Conservation (phyloP, 1,139 yeast species). For the Candida albicans region DNA sequence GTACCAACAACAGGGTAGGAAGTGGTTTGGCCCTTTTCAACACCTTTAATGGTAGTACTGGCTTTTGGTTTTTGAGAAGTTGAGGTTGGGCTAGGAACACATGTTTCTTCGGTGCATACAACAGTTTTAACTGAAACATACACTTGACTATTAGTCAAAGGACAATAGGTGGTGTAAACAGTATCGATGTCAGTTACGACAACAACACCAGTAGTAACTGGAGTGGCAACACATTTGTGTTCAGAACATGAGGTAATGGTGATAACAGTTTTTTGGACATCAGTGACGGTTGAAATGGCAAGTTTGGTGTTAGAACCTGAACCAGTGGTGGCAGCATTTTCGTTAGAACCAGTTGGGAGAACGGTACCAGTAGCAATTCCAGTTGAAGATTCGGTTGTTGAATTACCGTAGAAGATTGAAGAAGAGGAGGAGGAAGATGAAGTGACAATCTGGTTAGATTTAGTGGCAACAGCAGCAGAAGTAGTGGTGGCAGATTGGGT, state of each 20-base stretch:
- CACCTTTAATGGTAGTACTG: constrained; percentile 3
- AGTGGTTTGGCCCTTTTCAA: background rate
- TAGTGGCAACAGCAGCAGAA: constrained; percentile 9
- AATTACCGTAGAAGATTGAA: constrained; percentile 12
- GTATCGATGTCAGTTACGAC: constrained; percentile 27
- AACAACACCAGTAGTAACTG: constrained; percentile 38
- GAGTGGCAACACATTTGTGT: constrained; percentile 30
- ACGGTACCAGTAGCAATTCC: constrained; percentile 4
- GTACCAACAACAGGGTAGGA: constrained; percentile 5
- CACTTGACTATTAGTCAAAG: constrained; percentile 19
- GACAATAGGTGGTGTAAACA: constrained; percentile 36
- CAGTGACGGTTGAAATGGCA: constrained; percentile 35
- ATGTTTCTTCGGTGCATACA: background rate
- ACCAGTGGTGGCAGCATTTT: too few species aligned
- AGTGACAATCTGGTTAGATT: constrained; percentile 1
- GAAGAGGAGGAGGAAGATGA: background rate
- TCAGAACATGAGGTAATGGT: constrained; percentile 51
- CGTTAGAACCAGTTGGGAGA: background rate
- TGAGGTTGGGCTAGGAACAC: constrained; percentile 1
- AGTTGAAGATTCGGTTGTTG: constrained; percentile 1
- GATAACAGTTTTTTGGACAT: constrained; percentile 27
- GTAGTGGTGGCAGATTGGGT: constrained; percentile 5
- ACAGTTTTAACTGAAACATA: constrained; percentile 7
- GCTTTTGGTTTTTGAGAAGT: constrained; percentile 6
- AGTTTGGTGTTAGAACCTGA: constrained; percentile 3